Base-by-base conservation (phyloP, 2,329 filamentous ascomycete species). In the Clarireedia paspali region DNA sequence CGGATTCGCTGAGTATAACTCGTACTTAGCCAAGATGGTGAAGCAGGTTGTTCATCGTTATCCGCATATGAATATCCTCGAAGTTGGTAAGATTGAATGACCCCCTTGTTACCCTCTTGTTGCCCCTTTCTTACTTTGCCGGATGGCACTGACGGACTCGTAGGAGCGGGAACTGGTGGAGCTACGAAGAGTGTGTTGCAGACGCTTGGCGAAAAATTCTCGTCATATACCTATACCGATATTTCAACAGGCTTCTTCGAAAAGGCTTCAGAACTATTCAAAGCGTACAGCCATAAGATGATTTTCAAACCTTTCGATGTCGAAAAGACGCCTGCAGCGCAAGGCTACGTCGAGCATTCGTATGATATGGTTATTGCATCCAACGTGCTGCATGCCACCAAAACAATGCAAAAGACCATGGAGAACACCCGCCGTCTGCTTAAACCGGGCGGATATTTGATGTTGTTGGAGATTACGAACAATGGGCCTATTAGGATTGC, bases 391-490 rank as follows among this genome's bases (percentile, higher is more conserved):
- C 71, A 75, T 53, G 71, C 73, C 0, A 76, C 73, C 0, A 12
- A n/a, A 0, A 44, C 46, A 53, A 47, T 70, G 57, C 57, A 52
- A 46, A 45, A 64, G 47, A 68, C 63, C 27, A 56, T 69, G 27
- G 17, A 27, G 2, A 70, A 76, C 49, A 60, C 70, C 0, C 68
- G 74, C 0, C 56, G 57, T 0, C 60, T 77, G 0, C 63, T 77
- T 0, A 72, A 70, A n/a, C 73, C 76, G 0, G 75, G 72, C 1
- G 78, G 77, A 0, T 72, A 38, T 61, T 81, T 0, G 39, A 20
- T 56, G 45, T 77, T 42, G 5, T n/a, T 42, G 17, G 39, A 42
- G 39, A 42, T 42, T 12, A 42, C 39, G 5, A 42, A 42, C 20
- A 42, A 42, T 9, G 39, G n/a, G 39, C 17, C 40, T 24, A 23